phyloP scores from a whole-genome alignment of 441 rosid species.

The Kokia cookei region DNA sequence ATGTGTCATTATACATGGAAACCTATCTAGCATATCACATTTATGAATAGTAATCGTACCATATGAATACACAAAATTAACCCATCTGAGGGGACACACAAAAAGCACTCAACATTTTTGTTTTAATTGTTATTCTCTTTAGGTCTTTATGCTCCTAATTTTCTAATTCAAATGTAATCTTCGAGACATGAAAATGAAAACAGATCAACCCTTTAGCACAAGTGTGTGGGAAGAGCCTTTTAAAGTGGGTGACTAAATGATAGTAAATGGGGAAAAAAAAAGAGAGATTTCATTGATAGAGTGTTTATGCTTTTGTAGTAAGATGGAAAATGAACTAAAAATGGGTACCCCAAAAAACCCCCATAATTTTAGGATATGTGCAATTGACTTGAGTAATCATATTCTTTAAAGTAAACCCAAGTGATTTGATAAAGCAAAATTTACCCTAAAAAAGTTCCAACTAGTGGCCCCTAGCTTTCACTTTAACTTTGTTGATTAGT shows the following conservation, averaged over 20 bases:
- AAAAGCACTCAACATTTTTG: background rate
- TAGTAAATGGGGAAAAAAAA: conserved; percentile 12
- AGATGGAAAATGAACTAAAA: background rate
- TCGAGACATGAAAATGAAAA: conserved; percentile 25
- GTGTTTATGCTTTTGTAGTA: conserved; percentile 17
- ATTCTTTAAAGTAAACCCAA: too few species aligned
- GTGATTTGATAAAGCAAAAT: background rate
- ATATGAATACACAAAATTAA: too few species aligned
- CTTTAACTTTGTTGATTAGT: background rate
- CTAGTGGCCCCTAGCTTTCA: background rate
- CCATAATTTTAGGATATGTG: conserved; percentile 3
- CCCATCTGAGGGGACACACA: too few species aligned
- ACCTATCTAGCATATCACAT: too few species aligned
- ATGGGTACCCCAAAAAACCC: conserved; percentile 14
- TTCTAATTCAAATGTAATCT: conserved; percentile 9
- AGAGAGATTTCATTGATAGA: conserved; percentile 6
- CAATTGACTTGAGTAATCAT: background rate
- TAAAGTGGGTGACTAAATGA: conserved; percentile 19
- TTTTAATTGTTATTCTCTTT: background rate
- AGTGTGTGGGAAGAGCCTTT: conserved; percentile 6
- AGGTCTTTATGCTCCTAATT: background rate
- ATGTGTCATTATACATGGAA: too few species aligned
- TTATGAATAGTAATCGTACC: too few species aligned
- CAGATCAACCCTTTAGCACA: conserved; percentile 15
- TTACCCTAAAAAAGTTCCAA: background rate